Conservation (phyloP, 805 yeast genomes). For the Metschnikowia kofuensis region DNA sequence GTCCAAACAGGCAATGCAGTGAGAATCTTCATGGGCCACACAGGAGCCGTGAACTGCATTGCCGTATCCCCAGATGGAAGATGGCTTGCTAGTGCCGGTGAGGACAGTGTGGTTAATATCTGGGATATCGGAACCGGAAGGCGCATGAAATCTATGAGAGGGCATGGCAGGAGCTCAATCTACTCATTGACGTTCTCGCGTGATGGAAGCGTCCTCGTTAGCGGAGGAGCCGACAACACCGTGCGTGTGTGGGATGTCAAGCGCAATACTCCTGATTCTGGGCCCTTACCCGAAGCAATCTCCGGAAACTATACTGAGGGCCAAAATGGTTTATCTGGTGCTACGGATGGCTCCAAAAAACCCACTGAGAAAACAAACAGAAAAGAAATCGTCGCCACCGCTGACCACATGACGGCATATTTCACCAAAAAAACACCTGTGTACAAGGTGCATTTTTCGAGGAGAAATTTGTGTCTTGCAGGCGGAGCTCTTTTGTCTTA, state of each 20-base stretch:
- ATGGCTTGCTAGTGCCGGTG: constrained; percentile 94
- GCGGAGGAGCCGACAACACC: constrained; percentile 89
- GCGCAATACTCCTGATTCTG: constrained; percentile 75
- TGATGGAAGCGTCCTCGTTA: constrained; percentile 86
- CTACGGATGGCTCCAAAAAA: constrained; percentile 22
- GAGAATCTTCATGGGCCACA: constrained; percentile 87
- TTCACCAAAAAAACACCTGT: constrained; percentile 94
- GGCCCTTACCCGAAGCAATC: constrained; percentile 73
- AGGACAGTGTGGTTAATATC: constrained; percentile 80
- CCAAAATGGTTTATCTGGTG: constrained; percentile 7
- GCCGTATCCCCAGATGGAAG: constrained; percentile 97
- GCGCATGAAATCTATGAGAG: constrained; percentile 84
- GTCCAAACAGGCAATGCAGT: constrained; percentile 84
- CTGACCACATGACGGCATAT: constrained; percentile 90
- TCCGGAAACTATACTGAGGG: constrained; percentile 19
- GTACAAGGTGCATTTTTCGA: constrained; percentile 86
- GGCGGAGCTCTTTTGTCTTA: constrained; percentile 72
- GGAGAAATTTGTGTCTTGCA: constrained; percentile 86
- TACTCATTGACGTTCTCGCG: constrained; percentile 80
- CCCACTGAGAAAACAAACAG: constrained; percentile 41
- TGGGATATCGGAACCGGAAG: constrained; percentile 96
- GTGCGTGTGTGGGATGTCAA: constrained; percentile 96
- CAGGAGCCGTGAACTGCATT: constrained; percentile 80
- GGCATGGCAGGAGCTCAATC: constrained; percentile 86
- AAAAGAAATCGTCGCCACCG: constrained; percentile 73